Conservation (phyloP, 2,329 filamentous ascomycete species). For the Rhinocladiella similis region DNA sequence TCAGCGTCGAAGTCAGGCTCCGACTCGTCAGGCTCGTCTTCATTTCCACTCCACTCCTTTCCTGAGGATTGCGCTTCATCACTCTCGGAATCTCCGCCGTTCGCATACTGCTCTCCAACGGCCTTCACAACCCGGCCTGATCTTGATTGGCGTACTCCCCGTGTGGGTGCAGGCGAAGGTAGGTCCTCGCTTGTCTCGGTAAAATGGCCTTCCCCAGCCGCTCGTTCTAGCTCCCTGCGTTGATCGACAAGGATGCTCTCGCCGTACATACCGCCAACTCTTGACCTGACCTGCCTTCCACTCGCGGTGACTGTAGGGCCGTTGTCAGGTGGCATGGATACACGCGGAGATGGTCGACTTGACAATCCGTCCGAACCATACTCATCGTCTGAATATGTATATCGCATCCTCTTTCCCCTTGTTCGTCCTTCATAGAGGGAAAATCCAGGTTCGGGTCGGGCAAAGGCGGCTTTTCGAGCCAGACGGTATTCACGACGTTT, state of each 20-base stretch:
- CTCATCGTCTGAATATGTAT: conserved; percentile 86
- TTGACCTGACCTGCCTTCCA: conserved; percentile 72
- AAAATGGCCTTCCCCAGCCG: conserved; percentile 45
- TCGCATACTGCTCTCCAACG: conserved; percentile 29
- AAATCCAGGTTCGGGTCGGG: conserved; percentile 82
- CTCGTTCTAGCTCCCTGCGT: conserved; percentile 35
- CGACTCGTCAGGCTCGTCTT: conserved; percentile 48
- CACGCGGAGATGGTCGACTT: conserved; percentile 61
- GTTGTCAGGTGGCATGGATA: conserved; percentile 69
- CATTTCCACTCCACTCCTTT: conserved; percentile 41
- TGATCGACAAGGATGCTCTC: conserved; percentile 58
- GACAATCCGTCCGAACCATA: conserved; percentile 65
- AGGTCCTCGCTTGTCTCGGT: conserved; percentile 49
- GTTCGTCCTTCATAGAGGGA: conserved; percentile 96
- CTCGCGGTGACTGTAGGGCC: conserved; percentile 75
- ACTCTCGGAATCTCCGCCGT: conserved; percentile 49
- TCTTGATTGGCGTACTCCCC: conserved; percentile 33
- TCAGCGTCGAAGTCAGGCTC: conserved; percentile 77
- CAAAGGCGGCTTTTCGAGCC: conserved; percentile 81
- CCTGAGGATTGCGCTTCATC: conserved; percentile 66
- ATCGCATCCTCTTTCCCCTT: conserved; percentile 91
- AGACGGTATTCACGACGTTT: conserved; percentile 89
- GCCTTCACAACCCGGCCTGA: conserved; percentile 20
- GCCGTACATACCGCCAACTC: conserved; percentile 56
- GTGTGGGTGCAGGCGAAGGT: conserved; percentile 37